These are phyloP conservation scores for Chaetoscypha palmicola DNA, from an alignment of 2,329 filamentous ascomycete genomes.

Conservation along the genomic window DNA sequence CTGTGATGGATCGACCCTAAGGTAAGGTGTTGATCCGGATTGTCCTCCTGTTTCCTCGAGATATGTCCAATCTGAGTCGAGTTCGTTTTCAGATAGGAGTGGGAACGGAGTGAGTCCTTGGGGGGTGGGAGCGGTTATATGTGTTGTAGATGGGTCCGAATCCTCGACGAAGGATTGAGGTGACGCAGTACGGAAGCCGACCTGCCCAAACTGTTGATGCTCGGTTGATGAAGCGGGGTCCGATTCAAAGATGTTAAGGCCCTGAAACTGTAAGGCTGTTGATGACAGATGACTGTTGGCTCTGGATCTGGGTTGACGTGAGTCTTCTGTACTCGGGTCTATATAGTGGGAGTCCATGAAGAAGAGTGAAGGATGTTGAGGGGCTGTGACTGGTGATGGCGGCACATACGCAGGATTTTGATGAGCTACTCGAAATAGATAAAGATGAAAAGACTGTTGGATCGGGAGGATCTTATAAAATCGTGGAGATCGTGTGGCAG, in stretches of 20 bases:
- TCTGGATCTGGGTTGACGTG: slow-evolving; percentile 30
- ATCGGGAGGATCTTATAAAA: slow-evolving; percentile 20
- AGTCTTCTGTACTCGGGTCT: slow-evolving; percentile 27
- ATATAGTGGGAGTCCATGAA: slow-evolving; percentile 30
- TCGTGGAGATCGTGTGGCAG: slow-evolving; percentile 15
- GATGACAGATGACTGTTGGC: slow-evolving; percentile 28
- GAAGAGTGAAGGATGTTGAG: slow-evolving; percentile 11
- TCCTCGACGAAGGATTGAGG: slow-evolving; percentile 18
- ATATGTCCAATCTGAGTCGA: slow-evolving; percentile 27
- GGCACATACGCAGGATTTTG: slow-evolving; percentile 25
- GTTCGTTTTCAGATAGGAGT: slow-evolving; percentile 24
- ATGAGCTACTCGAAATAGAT: slow-evolving; percentile 25
- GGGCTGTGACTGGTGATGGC: slow-evolving; percentile 28
- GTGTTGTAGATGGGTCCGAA: slow-evolving; percentile 16
- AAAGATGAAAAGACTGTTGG: slow-evolving; percentile 10
- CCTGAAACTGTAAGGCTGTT: slow-evolving; percentile 27
- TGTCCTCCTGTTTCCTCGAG: slow-evolving; percentile 23
- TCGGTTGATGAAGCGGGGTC: slow-evolving; percentile 14
- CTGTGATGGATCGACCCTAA: slow-evolving; percentile 25
- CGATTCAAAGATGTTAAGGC: slow-evolving; percentile 23
- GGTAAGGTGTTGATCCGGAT: slow-evolving; percentile 18
- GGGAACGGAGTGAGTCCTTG: slow-evolving; percentile 26
- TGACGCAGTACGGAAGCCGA: slow-evolving; percentile 17
- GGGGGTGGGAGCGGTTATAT: slow-evolving; percentile 21
- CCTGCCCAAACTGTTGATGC: slow-evolving; percentile 12